Evolutionary conservation across 208 protist genomes (phyloP).

Genomic region (Willaertia magna): DNA sequence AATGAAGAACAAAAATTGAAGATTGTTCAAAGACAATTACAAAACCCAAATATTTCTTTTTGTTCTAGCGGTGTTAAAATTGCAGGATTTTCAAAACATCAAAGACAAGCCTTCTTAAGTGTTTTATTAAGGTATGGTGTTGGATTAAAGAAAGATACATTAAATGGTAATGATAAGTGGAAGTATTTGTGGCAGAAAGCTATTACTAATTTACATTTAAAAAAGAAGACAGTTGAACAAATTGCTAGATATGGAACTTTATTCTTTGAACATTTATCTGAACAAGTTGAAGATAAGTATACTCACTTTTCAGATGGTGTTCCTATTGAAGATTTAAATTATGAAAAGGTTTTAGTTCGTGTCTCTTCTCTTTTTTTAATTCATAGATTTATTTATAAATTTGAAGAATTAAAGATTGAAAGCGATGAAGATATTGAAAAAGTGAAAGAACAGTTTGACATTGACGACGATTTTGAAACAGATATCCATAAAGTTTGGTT

Average conservation of each 20-base stretch:
- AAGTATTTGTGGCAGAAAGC: neutral
- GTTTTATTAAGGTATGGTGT: neutral
- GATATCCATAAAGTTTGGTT: too few relatives aligned
- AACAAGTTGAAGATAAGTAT: neutral
- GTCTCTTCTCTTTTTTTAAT: neutral
- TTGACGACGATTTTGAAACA: neutral
- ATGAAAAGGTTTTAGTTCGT: neutral
- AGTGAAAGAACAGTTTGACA: neutral
- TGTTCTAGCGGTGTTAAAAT: neutral
- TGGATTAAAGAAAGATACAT: neutral
- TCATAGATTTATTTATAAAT: neutral
- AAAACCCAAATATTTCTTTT: neutral
- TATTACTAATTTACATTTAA: neutral
- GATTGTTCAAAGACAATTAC: neutral
- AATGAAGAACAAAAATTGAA: neutral
- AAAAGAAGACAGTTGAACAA: neutral
- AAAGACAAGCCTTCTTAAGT: neutral
- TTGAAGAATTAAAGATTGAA: neutral
- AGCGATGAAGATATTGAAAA: neutral
- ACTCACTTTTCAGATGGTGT: neutral
- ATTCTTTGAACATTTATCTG: neutral
- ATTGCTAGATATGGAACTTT: neutral
- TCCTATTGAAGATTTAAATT: neutral
- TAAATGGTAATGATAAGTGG: neutral
- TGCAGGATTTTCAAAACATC: neutral